Evolutionary conservation across 2,329 filamentous ascomycete genomes (phyloP).

Genomic region (Bipolaris gigantea): DNA sequence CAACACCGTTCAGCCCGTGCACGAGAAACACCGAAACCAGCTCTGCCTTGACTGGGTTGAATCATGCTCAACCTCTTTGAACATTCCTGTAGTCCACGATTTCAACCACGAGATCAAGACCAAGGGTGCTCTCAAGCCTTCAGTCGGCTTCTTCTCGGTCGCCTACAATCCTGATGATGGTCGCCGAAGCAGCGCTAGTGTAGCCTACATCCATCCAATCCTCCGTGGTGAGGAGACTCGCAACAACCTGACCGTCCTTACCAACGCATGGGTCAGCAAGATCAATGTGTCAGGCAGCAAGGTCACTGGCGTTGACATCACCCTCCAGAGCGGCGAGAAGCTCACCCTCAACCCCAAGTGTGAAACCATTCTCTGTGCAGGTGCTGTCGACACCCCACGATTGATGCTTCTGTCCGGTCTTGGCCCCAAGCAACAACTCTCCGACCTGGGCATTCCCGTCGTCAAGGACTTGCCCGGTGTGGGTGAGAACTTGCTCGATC

Average conservation of each 20-base stretch:
- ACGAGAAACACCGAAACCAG: constrained; percentile 83
- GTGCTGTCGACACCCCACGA: constrained; percentile 79
- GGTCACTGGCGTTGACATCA: constrained; percentile 74
- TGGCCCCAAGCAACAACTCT: constrained; percentile 53
- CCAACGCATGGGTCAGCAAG: constrained; percentile 84
- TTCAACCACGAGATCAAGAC: constrained; percentile 83
- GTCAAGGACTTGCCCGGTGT: constrained; percentile 64
- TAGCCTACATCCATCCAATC: constrained; percentile 92
- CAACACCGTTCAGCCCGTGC: constrained; percentile 88
- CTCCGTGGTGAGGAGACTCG: constrained; percentile 79
- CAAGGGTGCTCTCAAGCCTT: constrained; percentile 71
- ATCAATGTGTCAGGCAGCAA: constrained; percentile 70
- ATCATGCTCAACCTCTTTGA: constrained; percentile 74
- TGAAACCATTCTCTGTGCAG: constrained; percentile 79
- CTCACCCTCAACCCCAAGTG: constrained; percentile 62
- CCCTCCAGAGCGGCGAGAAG: constrained; percentile 61
- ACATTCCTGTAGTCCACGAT: constrained; percentile 79
- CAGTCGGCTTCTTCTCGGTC: constrained; percentile 88
- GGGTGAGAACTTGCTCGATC: constrained; percentile 66
- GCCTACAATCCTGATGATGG: constrained; percentile 90
- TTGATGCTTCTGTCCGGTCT: constrained; percentile 58
- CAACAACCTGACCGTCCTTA: constrained; percentile 82
- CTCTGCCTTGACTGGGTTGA: constrained; percentile 88
- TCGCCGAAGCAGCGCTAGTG: constrained; percentile 79
- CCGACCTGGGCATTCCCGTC: constrained; percentile 54